phyloP scores from a whole-genome alignment of 106 monocot species.

The Posidonia australis region DNA sequence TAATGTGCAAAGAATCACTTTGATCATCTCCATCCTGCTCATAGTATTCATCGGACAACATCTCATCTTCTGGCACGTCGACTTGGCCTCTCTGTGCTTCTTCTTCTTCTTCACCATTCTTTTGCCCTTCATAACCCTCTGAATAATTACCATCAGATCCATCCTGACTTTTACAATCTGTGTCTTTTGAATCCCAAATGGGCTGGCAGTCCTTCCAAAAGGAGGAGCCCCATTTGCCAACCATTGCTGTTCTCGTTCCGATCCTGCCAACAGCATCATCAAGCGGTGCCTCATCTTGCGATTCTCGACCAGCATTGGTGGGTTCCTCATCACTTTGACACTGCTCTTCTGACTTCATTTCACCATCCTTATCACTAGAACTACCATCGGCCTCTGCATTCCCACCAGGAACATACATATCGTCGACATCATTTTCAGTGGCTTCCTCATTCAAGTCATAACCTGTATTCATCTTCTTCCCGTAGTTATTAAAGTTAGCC shows the following conservation, averaged over 20 bases:
- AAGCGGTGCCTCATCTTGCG: slow-evolving; percentile 29
- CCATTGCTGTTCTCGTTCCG: slow-evolving; percentile 31
- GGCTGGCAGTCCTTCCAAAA: slow-evolving; percentile 94
- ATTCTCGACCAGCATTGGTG: slow-evolving; percentile 21
- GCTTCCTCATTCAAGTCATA: slow-evolving; percentile 73
- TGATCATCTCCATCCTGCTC: slow-evolving; percentile 91
- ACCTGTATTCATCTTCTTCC: slow-evolving; percentile 32
- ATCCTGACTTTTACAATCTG: slow-evolving; percentile 18
- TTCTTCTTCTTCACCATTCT: slow-evolving; percentile 18
- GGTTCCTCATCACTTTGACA: slow-evolving; percentile 44
- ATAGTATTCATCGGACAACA: slow-evolving; percentile 99
- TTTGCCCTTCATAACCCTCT: slow-evolving; percentile 35
- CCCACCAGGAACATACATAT: slow-evolving; percentile 23
- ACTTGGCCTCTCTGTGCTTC: slow-evolving; percentile 34
- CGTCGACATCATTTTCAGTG: slow-evolving; percentile 33
- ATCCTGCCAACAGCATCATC: slow-evolving; percentile 25
- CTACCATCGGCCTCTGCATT: slow-evolving; percentile 41
- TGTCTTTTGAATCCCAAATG: slow-evolving; percentile 30
- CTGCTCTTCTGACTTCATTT: slow-evolving; percentile 34
- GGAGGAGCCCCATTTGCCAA: slow-evolving; percentile 72
- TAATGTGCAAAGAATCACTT: slow-evolving; percentile 59
- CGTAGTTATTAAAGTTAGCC: slow-evolving; percentile 71
- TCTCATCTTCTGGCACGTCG: slow-evolving; percentile 77
- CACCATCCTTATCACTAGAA: slow-evolving; percentile 36
- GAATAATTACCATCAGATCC: slow-evolving; percentile 26